Evolutionary conservation across 2,329 filamentous ascomycete species (phyloP), one percentile per base, ranked within the genome.

Genomic region (Fusarium compactum): DNA sequence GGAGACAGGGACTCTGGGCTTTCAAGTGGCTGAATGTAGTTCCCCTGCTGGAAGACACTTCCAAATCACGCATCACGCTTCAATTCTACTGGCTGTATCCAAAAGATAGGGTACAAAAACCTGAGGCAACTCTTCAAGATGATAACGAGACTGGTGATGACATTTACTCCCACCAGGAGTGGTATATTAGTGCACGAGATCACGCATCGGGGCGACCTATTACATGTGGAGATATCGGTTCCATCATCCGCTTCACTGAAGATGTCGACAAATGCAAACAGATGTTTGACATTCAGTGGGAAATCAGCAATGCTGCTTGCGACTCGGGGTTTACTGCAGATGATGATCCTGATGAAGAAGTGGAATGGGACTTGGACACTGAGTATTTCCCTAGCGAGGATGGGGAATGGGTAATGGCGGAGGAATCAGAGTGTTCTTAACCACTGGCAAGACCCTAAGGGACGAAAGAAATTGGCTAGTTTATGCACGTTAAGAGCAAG

Each of bases 91-190:
- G 32, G 32, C 16, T 38, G 11, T 30, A 14, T 14, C 29, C 29
- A 29, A 29, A 29, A 12, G 27, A 4, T 29, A 5, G 10, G 11
- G 11, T 12, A 11, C 10, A 3, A 8, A 18, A 1, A 8, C 15
- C 4, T 5, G 9, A 10, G 5, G 32, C 16, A 18, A 34, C 32
- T 10, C 5, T 34, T 0, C 3, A 34, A 2, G 16, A 34, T 18
- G 32, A 18, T 0, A 6, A 6, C 3, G 2, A 34, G 16, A 18
- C 32, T 6, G 1, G 32, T 5, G 32, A 34, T 1, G 32, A 18
- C 32, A 34, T 18, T 18, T 34, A 34, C 8, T 8, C 32, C 16
- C 5, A 2, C 2, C 8, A 34, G 5, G 32, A 34, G 16, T 9
- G 8, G 2, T 34, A 34, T 6, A 10, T 34, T 1, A 34, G 8